A percentile compares a stretch with the other conserved stretches of the same genome.
Evolutionary conservation across 176 grass and related monocot genomes (phyloP).

Genomic region (Thinopyrum elongatum): DNA sequence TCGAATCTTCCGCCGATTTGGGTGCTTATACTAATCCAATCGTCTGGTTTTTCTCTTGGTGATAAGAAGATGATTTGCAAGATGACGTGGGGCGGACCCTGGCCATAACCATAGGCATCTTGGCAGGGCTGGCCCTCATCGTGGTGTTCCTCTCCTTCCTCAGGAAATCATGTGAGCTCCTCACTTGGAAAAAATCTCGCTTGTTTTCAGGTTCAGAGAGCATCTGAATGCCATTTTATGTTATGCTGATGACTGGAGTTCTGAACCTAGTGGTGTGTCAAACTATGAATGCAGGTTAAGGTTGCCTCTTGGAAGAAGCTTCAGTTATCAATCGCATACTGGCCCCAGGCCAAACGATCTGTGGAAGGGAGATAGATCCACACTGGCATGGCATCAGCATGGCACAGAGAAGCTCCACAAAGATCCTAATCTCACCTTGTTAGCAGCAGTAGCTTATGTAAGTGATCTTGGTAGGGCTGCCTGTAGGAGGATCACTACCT

Average conservation of each 20-base stretch:
- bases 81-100: slow-evolving; percentile 77
- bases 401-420: not conserved
- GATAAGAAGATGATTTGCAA: slow-evolving; percentile 48
- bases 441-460: not conserved
- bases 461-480: slow-evolving; percentile 3
- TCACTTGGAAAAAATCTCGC: not conserved
- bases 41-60: not conserved
- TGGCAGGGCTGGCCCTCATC: slow-evolving; percentile 66
- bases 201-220: not conserved
- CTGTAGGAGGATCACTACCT: slow-evolving; percentile 2
- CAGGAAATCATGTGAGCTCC: slow-evolving; percentile 42
- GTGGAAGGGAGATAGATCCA: not conserved
- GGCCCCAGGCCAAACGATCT: not conserved
- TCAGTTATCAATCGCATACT: not conserved
- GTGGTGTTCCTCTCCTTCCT: slow-evolving; percentile 92
- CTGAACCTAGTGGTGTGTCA: not conserved
- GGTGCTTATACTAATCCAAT: slow-evolving; percentile 15
- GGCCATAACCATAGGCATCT: slow-evolving; percentile 74
- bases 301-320: not conserved
- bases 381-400: not conserved
- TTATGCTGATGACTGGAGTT: not conserved
- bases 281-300: not conserved
- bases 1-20: too few species aligned
- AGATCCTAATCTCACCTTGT: slow-evolving; percentile 31
- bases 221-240: not conserved